These are phyloP conservation scores for Akebia trifoliata DNA, from an alignment of 164 flowering plant genomes.

Conservation along the genomic window DNA sequence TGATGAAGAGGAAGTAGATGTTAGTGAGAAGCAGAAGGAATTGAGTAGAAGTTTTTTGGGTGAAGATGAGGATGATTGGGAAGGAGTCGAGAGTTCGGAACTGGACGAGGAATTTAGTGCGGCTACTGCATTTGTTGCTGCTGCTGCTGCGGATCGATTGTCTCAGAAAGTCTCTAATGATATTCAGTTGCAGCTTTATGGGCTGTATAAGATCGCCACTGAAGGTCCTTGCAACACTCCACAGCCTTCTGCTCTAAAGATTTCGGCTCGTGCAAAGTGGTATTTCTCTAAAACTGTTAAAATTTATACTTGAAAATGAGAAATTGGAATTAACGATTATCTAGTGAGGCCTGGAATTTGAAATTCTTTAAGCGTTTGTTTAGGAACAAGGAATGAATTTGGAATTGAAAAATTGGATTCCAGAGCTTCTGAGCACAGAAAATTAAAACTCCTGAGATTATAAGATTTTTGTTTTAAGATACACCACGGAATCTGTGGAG, in stretches of 20 bases:
- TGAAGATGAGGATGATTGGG: constrained; percentile 82
- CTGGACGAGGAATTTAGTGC: constrained; percentile 90
- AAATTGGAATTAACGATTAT: too few species aligned
- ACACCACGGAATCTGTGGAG: too few species aligned
- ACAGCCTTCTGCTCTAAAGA: constrained; percentile 85
- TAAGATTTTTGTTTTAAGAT: neutral
- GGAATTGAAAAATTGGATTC: too few species aligned
- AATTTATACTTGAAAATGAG: neutral
- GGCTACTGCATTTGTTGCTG: constrained; percentile 89
- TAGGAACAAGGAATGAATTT: too few species aligned
- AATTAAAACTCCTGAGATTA: too few species aligned
- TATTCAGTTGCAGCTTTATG: constrained; percentile 82
- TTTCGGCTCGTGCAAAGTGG: constrained; percentile 96
- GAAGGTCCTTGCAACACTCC: constrained; percentile 88
- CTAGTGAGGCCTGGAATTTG: too few species aligned
- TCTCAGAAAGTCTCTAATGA: constrained; percentile 67
- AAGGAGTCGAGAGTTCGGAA: constrained; percentile 93
- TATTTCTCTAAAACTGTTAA: constrained; percentile 17
- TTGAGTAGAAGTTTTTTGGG: constrained; percentile 25
- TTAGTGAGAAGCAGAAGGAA: constrained; percentile 30
- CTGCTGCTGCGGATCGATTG: constrained; percentile 70
- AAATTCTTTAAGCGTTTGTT: too few species aligned
- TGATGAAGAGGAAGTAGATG: neutral
- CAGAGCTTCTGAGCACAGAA: too few species aligned
- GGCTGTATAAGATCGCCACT: constrained; percentile 85